Evolutionary conservation across 108 stramenopile species (phyloP).

Genomic region (Nitzschia sp.): DNA sequence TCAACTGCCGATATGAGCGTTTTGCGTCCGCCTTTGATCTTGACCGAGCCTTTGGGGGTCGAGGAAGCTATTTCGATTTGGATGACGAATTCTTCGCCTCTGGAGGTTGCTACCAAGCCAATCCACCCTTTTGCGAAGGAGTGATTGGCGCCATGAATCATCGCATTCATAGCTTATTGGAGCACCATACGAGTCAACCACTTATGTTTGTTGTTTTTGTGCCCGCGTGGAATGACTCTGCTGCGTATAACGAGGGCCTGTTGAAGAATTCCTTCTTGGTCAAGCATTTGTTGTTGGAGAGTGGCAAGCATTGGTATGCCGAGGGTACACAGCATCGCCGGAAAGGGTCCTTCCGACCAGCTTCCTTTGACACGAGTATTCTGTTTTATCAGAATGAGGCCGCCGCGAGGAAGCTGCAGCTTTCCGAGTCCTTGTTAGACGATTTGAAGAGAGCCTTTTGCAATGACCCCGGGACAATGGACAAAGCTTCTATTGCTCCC

Average conservation of each 20-base stretch:
- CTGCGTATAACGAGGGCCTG: slow-evolving; percentile 67
- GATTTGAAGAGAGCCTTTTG: slow-evolving; percentile 55
- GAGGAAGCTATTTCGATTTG: slow-evolving; percentile 78
- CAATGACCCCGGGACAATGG: slow-evolving; percentile 31
- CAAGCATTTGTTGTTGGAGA: slow-evolving; percentile 59
- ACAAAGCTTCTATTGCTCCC: slow-evolving; percentile 11
- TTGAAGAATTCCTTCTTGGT: slow-evolving; percentile 41
- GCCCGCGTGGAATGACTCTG: slow-evolving; percentile 85
- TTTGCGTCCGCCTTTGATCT: slow-evolving; percentile 80
- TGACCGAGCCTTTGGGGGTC: slow-evolving; percentile 75
- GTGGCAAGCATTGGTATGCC: slow-evolving; percentile 73
- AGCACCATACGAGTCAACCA: slow-evolving; percentile 27
- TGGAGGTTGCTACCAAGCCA: slow-evolving; percentile 80
- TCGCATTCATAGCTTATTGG: slow-evolving; percentile 54
- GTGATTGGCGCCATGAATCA: slow-evolving; percentile 67
- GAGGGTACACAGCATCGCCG: slow-evolving; percentile 85
- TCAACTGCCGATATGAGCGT: slow-evolving; percentile 81
- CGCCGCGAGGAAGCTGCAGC: slow-evolving; percentile 53
- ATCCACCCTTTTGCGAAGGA: slow-evolving; percentile 88
- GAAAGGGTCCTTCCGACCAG: slow-evolving; percentile 62
- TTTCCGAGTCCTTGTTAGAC: slow-evolving; percentile 33
- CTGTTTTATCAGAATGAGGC: slow-evolving; percentile 79
- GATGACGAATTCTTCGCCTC: slow-evolving; percentile 31
- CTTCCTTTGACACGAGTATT: slow-evolving; percentile 84
- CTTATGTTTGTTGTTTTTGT: slow-evolving; percentile 90